Evolutionary conservation across 305 asterid genomes (phyloP).

Genomic region (Fraxinus platypoda): DNA sequence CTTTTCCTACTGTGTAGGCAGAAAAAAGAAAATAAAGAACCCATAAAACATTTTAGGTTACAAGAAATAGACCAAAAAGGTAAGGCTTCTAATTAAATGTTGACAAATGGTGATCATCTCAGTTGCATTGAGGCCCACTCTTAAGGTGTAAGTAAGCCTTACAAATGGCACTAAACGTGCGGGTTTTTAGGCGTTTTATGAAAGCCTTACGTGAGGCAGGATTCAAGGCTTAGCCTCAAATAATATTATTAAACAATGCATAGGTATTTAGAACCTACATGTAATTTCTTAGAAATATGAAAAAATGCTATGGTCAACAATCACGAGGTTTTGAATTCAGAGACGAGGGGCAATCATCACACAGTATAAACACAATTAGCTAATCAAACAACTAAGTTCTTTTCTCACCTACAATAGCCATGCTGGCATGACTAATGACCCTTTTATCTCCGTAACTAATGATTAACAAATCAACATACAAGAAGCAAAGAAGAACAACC

Average conservation of each 20-base stretch:
- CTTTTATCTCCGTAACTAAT: not conserved
- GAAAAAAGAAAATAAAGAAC: not conserved
- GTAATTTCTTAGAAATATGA: not conserved
- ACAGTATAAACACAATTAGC: not conserved
- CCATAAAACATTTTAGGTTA: not conserved
- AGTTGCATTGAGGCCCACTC: not conserved
- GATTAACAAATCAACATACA: not conserved
- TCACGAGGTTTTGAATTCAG: not conserved
- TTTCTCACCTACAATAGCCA: not conserved
- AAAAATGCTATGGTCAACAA: not conserved
- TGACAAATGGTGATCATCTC: not conserved
- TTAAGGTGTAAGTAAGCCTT: not conserved
- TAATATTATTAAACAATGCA: not conserved
- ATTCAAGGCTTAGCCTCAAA: not conserved
- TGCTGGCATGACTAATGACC: not conserved
- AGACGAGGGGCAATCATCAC: not conserved
- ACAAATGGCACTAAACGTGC: not conserved
- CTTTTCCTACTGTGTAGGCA: not conserved
- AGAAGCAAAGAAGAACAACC: not conserved
- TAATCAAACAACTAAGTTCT: not conserved
- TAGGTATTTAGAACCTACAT: not conserved
- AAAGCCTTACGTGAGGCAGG: not conserved
- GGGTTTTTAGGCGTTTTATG: not conserved
- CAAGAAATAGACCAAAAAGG: not conserved
- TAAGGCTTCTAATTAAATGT: not conserved